A percentile compares a stretch with the other conserved stretches of the same genome.
phyloP scores from a whole-genome alignment of 2,329 filamentous ascomycete species.

The Hansfordia pulvinata region DNA sequence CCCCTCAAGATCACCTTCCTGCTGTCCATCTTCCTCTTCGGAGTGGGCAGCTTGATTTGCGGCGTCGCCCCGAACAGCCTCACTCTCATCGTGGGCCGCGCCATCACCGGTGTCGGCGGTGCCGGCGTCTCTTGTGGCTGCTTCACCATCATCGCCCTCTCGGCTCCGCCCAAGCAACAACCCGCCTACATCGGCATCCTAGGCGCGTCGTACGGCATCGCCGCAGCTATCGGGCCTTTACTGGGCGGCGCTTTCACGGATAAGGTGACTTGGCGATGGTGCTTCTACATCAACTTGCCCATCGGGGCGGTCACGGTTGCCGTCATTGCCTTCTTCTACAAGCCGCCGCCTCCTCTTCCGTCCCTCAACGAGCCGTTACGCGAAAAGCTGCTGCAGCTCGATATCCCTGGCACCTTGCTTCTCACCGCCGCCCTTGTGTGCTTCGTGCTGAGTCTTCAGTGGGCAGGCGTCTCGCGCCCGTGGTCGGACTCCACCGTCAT shows the following conservation, averaged over 20 bases:
- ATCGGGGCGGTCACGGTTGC: conserved; percentile 5
- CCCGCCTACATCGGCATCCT: conserved; percentile 40
- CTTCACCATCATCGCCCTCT: conserved; percentile 30
- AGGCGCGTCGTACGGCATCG: conserved; percentile 42
- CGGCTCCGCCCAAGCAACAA: conserved; percentile 38
- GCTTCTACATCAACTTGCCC: conserved; percentile 8
- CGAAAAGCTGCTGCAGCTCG: conserved; percentile 25
- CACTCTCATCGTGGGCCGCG: conserved; percentile 36
- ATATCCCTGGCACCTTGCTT: conserved; percentile 27
- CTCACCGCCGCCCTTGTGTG: conserved; percentile 29
- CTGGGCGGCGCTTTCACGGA: conserved; percentile 36
- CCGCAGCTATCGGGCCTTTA: conserved; percentile 30
- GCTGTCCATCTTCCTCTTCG: conserved; percentile 25
- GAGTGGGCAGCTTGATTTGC: conserved; percentile 26
- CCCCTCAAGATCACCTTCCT: conserved; percentile 17
- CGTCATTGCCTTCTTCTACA: conserved; percentile 3
- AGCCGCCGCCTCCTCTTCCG: conserved; percentile 1
- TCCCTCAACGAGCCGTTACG: conserved; percentile 1
- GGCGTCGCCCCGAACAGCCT: conserved; percentile 17
- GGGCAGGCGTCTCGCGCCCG: conserved; percentile 20
- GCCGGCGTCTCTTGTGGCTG: conserved; percentile 36
- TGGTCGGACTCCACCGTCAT: conserved; percentile 20
- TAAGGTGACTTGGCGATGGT: conserved; percentile 25
- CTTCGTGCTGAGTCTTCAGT: conserved; percentile 24
- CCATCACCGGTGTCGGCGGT: conserved; percentile 35